phyloP scores from a whole-genome alignment of 352 stramenopile genomes.

The Pythium phragmiticola region DNA sequence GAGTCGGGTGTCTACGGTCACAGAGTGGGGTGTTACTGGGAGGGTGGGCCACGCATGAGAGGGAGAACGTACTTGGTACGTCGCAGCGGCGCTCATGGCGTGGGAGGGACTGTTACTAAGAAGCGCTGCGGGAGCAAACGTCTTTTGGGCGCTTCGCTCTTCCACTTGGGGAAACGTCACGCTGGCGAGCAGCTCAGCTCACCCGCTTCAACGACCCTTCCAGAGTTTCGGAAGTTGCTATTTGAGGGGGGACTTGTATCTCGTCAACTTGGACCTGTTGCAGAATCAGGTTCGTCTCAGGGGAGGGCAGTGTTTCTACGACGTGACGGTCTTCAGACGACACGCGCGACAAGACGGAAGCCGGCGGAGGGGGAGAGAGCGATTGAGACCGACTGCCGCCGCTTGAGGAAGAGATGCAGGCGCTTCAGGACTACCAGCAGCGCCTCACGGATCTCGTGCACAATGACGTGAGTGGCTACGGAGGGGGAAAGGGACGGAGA shows the following conservation, averaged over 20 bases:
- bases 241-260: constrained; percentile 6
- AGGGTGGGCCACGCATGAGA: background rate
- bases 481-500: background rate
- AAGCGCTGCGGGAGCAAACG: background rate
- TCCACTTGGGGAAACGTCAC: constrained; percentile 10
- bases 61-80: constrained; percentile 48
- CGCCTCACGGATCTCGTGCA: constrained; percentile 78
- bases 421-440: constrained; percentile 75
- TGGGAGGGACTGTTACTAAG: background rate
- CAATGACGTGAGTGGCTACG: constrained; percentile 37
- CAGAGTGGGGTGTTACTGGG: background rate
- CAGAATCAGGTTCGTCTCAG: constrained; percentile 10
- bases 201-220: constrained; percentile 16
- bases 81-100: constrained; percentile 43
- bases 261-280: constrained; percentile 3
- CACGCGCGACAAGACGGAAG: constrained; percentile 16
- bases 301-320: constrained; percentile 7
- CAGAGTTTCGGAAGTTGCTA: constrained; percentile 9
- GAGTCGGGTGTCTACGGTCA: constrained; percentile 87
- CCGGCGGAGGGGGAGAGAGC: background rate
- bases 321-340: constrained; percentile 22
- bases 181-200: constrained; percentile 14
- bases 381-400: too few species aligned
- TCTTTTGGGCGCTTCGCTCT: background rate
- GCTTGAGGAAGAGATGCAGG: constrained; percentile 39